These are phyloP conservation scores for Trichoderma sp. DNA, from an alignment of 2,329 filamentous ascomycete genomes.

Conservation along the genomic window DNA sequence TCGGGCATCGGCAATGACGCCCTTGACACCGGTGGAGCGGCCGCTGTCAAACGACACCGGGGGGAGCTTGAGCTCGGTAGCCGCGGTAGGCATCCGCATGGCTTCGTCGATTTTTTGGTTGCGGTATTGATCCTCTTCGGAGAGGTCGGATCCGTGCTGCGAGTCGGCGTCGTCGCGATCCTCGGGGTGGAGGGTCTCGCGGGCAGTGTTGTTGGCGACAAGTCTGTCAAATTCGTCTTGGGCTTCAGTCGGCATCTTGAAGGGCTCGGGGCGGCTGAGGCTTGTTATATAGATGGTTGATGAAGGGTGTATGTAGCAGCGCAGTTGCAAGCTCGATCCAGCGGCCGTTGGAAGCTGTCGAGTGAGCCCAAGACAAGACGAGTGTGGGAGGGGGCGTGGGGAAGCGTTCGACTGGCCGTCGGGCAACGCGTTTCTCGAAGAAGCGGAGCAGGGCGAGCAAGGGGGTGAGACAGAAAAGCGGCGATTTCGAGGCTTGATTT, in stretches of 20 bases:
- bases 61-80: constrained; percentile 60
- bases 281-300: constrained; percentile 34
- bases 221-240: constrained; percentile 69
- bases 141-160: constrained; percentile 54
- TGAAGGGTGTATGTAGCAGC: constrained; percentile 2
- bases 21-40: constrained; percentile 79
- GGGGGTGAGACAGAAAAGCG: constrained; percentile 31
- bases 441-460: constrained; percentile 37
- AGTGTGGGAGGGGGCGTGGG: constrained; percentile 32
- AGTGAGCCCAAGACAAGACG: constrained; percentile 10
- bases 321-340: constrained; percentile 24
- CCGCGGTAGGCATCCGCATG: constrained; percentile 64
- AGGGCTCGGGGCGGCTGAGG: constrained; percentile 28
- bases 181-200: constrained; percentile 58
- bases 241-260: constrained; percentile 61
- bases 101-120: constrained; percentile 61
- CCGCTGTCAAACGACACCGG: constrained; percentile 66
- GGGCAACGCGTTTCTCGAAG: constrained; percentile 38
- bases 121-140: constrained; percentile 59
- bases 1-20: constrained; percentile 81
- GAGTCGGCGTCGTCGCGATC: constrained; percentile 55
- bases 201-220: constrained; percentile 57
- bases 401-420: constrained; percentile 35
- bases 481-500: not conserved
- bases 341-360: not conserved